Evolutionary conservation across 2,329 filamentous ascomycete species (phyloP).

Genomic region (Gliomastix tumulicola): DNA sequence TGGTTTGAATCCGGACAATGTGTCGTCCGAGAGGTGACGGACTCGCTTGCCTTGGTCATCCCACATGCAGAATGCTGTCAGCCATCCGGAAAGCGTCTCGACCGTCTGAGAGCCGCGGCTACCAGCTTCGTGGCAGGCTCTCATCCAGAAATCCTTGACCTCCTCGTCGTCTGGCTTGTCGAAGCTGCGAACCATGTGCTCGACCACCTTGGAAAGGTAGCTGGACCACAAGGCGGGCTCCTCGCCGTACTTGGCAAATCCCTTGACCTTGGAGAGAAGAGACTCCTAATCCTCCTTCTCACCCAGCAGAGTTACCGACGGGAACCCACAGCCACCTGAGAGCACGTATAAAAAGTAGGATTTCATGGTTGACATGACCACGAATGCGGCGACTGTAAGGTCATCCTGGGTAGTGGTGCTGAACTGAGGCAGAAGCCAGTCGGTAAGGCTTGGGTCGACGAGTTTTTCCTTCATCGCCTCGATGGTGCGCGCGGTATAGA

Average conservation of each 20-base stretch:
- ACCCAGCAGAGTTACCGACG: slow-evolving; percentile 43
- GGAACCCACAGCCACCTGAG: slow-evolving; percentile 35
- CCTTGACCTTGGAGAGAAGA: neutral
- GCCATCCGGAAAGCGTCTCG: slow-evolving; percentile 1
- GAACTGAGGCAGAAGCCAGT: slow-evolving; percentile 45
- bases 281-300: slow-evolving; percentile 34
- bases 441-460: slow-evolving; percentile 26
- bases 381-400: slow-evolving; percentile 28
- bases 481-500: slow-evolving; percentile 2
- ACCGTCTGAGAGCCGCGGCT: neutral
- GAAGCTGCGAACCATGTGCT: slow-evolving; percentile 28
- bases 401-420: slow-evolving; percentile 40
- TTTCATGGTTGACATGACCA: slow-evolving; percentile 45
- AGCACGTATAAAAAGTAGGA: slow-evolving; percentile 35
- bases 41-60: neutral
- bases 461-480: slow-evolving; percentile 29
- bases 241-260: neutral
- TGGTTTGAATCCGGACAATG: neutral
- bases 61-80: slow-evolving; percentile 2
- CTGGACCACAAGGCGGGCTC: neutral
- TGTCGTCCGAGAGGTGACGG: neutral
- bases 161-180: slow-evolving; percentile 13
- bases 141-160: slow-evolving; percentile 27
- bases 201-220: slow-evolving; percentile 20
- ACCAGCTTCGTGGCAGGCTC: slow-evolving; percentile 4